Evolutionary conservation across 495 filamentous ascomycete genomes (phyloP).

Genomic region (Daldinia vernicosa): DNA sequence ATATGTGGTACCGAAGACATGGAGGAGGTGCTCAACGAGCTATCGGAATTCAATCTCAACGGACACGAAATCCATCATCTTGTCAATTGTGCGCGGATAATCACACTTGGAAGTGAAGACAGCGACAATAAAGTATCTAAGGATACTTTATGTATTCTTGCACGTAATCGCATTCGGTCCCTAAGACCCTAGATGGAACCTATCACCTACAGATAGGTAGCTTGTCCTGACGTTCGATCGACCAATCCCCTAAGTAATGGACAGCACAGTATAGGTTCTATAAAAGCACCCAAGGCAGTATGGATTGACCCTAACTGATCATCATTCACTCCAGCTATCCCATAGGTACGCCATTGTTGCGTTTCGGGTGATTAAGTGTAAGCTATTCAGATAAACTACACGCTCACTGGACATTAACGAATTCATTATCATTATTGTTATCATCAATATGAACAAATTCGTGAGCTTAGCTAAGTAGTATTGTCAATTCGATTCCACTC

Average conservation of each 20-base stretch:
- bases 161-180: neutral
- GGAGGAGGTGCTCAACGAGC: constrained; percentile 44
- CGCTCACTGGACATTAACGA: too few species aligned
- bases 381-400: too few species aligned
- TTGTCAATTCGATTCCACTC: neutral
- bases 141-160: constrained; percentile 12
- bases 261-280: neutral
- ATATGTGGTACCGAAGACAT: neutral
- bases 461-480: neutral
- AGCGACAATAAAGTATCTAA: neutral
- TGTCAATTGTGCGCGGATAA: constrained; percentile 52
- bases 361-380: too few species aligned
- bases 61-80: constrained; percentile 63
- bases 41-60: constrained; percentile 52
- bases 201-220: neutral
- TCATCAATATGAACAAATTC: neutral
- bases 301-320: too few species aligned
- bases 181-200: neutral
- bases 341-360: too few species aligned
- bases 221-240: neutral
- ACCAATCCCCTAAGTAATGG: neutral
- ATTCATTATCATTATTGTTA: too few species aligned
- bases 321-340: too few species aligned
- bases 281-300: neutral
- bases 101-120: neutral